Conservation (phyloP, 2,329 filamentous ascomycete genomes). For the Pestalotiopsis sp. region DNA sequence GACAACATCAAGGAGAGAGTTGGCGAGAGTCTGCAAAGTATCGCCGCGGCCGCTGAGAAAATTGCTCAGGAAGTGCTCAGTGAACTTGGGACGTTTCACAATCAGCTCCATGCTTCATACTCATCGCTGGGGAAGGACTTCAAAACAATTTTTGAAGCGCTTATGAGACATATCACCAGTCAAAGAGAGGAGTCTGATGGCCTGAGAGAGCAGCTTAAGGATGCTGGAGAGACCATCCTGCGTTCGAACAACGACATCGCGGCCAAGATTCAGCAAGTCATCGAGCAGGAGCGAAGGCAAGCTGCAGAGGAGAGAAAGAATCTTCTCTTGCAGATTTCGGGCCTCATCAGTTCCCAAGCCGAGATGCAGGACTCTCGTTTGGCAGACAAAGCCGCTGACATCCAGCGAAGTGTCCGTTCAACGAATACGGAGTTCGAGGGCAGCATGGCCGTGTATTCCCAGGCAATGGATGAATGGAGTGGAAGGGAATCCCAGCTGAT, state of each 20-base stretch:
- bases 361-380: slow-evolving; percentile 75
- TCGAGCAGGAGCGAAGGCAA: slow-evolving; percentile 76
- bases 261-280: slow-evolving; percentile 64
- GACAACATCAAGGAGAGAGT: slow-evolving; percentile 87
- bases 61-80: slow-evolving; percentile 88
- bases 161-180: slow-evolving; percentile 72
- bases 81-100: slow-evolving; percentile 84
- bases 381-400: slow-evolving; percentile 59
- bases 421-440: slow-evolving; percentile 68
- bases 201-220: slow-evolving; percentile 72
- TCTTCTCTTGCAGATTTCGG: slow-evolving; percentile 75
- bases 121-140: slow-evolving; percentile 83
- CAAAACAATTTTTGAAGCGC: slow-evolving; percentile 80
- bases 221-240: slow-evolving; percentile 69
- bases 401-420: slow-evolving; percentile 67
- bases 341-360: slow-evolving; percentile 75
- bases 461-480: slow-evolving; percentile 76
- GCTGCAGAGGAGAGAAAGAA: slow-evolving; percentile 74
- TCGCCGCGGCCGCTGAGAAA: slow-evolving; percentile 81
- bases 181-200: slow-evolving; percentile 78
- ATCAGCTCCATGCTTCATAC: slow-evolving; percentile 83
- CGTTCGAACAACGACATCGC: slow-evolving; percentile 71
- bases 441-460: slow-evolving; percentile 66
- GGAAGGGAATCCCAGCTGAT: slow-evolving; percentile 69
- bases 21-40: slow-evolving; percentile 79